Evolutionary conservation across 805 yeast genomes (phyloP).

Genomic region (Candida sphagnicola): DNA sequence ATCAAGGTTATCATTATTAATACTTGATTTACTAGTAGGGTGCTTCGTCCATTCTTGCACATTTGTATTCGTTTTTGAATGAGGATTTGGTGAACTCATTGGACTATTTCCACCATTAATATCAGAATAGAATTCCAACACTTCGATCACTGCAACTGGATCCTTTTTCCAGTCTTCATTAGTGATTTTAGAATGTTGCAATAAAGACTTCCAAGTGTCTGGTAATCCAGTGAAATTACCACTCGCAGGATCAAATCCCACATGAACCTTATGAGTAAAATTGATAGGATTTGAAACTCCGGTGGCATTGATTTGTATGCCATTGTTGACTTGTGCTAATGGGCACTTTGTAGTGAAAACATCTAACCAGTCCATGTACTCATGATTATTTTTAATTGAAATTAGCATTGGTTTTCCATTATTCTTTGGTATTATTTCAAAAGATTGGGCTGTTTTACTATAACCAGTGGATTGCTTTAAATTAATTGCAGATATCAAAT

Average conservation of each 20-base stretch:
- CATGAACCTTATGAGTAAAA: slow-evolving; percentile 91
- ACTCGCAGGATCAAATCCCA: slow-evolving; percentile 76
- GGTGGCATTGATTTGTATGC: slow-evolving; percentile 14
- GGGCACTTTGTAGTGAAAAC: slow-evolving; percentile 79
- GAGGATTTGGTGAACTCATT: slow-evolving; percentile 18
- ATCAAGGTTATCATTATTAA: neutral
- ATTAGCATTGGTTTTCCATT: slow-evolving; percentile 62
- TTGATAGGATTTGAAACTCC: slow-evolving; percentile 88
- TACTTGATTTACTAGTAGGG: slow-evolving; percentile 12
- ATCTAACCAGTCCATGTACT: slow-evolving; percentile 86
- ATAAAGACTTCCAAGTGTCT: slow-evolving; percentile 52
- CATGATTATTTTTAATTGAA: slow-evolving; percentile 73
- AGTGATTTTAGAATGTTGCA: slow-evolving; percentile 57
- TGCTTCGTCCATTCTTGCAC: slow-evolving; percentile 42
- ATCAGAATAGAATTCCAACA: slow-evolving; percentile 51
- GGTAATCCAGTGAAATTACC: slow-evolving; percentile 57
- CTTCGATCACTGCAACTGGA: slow-evolving; percentile 62
- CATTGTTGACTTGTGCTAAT: slow-evolving; percentile 33
- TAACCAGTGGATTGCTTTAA: slow-evolving; percentile 55
- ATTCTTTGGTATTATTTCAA: slow-evolving; percentile 65
- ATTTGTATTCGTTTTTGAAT: slow-evolving; percentile 15
- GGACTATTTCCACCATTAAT: slow-evolving; percentile 39
- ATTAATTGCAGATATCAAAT: slow-evolving; percentile 38
- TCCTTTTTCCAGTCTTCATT: slow-evolving; percentile 61
- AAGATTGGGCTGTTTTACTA: slow-evolving; percentile 49